Conservation (phyloP, 768 basidiomycete genomes). For the Tephrocybe sp. region DNA sequence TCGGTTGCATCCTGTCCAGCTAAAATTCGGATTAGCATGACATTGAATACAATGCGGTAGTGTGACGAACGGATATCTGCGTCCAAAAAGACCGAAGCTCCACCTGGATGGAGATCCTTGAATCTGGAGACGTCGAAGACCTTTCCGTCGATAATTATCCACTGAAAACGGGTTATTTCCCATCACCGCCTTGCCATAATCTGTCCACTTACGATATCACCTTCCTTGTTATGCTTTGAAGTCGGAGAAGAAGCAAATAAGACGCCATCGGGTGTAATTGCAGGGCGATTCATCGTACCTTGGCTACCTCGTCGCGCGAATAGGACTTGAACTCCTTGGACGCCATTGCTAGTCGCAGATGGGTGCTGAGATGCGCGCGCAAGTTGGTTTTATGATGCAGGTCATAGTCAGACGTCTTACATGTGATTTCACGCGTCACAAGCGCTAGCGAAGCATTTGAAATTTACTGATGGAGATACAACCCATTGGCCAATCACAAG, state of each 20-base stretch:
- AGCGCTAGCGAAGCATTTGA: not conserved
- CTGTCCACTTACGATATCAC: slow-evolving; percentile 51
- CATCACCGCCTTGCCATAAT: not conserved
- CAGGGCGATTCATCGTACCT: slow-evolving; percentile 26
- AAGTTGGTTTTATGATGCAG: not conserved
- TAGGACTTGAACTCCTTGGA: slow-evolving; percentile 35
- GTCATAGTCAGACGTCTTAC: not conserved
- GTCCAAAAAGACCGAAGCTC: slow-evolving; percentile 71
- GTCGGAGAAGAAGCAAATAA: not conserved
- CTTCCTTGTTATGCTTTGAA: slow-evolving; percentile 68
- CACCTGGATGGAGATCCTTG: slow-evolving; percentile 84
- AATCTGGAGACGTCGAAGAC: slow-evolving; percentile 85
- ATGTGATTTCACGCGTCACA: slow-evolving; percentile 11
- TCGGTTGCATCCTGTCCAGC: slow-evolving; percentile 90
- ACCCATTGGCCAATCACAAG: too few species aligned
- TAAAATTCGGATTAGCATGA: slow-evolving; percentile 23
- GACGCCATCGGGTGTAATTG: not conserved
- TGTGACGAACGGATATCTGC: slow-evolving; percentile 62
- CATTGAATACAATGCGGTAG: not conserved
- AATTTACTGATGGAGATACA: not conserved
- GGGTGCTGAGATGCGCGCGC: not conserved
- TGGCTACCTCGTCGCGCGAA: slow-evolving; percentile 41
- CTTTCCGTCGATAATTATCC: slow-evolving; percentile 83
- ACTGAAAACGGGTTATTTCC: slow-evolving; percentile 31
- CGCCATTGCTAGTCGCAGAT: slow-evolving; percentile 22